phyloP scores from a whole-genome alignment of 371 early-diverging fungal species.

The Mortierella sp. region DNA sequence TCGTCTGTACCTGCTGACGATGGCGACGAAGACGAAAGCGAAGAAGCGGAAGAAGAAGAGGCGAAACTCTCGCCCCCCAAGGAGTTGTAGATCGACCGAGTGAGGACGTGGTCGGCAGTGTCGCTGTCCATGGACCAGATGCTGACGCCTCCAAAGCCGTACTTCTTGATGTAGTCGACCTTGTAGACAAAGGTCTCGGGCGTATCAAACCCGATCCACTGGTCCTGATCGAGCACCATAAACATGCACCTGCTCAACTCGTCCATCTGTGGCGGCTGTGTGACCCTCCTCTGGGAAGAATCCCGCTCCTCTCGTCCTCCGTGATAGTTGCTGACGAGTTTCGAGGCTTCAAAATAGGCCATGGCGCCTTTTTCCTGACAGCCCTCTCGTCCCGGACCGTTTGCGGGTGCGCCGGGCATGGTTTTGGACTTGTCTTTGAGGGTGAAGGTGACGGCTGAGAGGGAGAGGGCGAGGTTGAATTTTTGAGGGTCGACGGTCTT shows the following conservation, averaged over 20 bases:
- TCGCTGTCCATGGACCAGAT: slow-evolving; percentile 59
- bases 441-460: slow-evolving; percentile 54
- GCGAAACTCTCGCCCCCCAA: background rate
- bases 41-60: background rate
- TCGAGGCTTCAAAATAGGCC: slow-evolving; percentile 46
- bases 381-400: slow-evolving; percentile 37
- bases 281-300: slow-evolving; percentile 24
- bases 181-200: slow-evolving; percentile 47
- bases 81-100: slow-evolving; percentile 30
- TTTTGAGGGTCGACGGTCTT: slow-evolving; percentile 36
- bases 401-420: slow-evolving; percentile 37
- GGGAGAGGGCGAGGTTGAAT: slow-evolving; percentile 51
- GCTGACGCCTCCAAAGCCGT: slow-evolving; percentile 50
- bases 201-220: slow-evolving; percentile 51
- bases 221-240: slow-evolving; percentile 48
- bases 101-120: slow-evolving; percentile 37
- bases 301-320: slow-evolving; percentile 13
- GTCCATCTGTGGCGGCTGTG: slow-evolving; percentile 41
- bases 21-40: too few species aligned
- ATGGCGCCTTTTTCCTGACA: slow-evolving; percentile 56
- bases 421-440: slow-evolving; percentile 40
- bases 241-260: slow-evolving; percentile 43
- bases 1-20: background rate
- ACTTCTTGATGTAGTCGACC: slow-evolving; percentile 36
- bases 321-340: slow-evolving; percentile 22